Base-by-base conservation (phyloP, 305 asterid genomes). In the Stenogyne calaminthoides region DNA sequence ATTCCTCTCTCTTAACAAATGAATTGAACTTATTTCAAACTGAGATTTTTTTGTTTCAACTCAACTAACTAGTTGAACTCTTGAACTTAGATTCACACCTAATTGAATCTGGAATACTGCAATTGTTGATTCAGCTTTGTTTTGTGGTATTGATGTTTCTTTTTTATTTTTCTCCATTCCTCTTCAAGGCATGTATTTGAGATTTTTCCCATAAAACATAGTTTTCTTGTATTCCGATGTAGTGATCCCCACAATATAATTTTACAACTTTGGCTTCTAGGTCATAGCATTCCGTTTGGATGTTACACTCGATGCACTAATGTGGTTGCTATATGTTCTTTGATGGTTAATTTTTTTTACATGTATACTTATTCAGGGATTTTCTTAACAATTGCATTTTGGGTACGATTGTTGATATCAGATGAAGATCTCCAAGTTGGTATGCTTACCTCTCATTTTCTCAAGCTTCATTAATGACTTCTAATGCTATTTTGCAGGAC, bases 401-500 rank as follows among this genome's bases (percentile, higher is more conserved):
- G 12, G 15, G 22, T 32, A 47, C 56, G 15, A 52, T 52, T 44
- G 14, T 61, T 65, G 63, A 29, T 63, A 18, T 20, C 40, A 32
- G 5, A 19, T 76, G 74, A 64, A 63, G 76, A 64, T 34, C 60
- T 67, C 56, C 25, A 9, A 47, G 51, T 69, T 72, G 27, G 64
- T 76, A 67, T 73, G 34, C n/a, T 59, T 59, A 12, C 40, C 52
- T 15, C 27, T 71, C 49, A 57, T 40, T 70, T 9, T 55, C 29
- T 64, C 19, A 18, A 49, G 73, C 29, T 77, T 39, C 42, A 51
- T 69, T 70, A 70, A 67, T 76, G 58, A 18, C 60, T 66, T 69
- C 60, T 34, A 56, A 55, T 74, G 63, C 72, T 70, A 63, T 70
- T 67, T 58, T 87, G 82, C 93, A 93, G 98, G 91, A 89, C 98